Evolutionary conservation across 2,329 filamentous ascomycete species (phyloP).

Genomic region (Aspergillus japonicus): DNA sequence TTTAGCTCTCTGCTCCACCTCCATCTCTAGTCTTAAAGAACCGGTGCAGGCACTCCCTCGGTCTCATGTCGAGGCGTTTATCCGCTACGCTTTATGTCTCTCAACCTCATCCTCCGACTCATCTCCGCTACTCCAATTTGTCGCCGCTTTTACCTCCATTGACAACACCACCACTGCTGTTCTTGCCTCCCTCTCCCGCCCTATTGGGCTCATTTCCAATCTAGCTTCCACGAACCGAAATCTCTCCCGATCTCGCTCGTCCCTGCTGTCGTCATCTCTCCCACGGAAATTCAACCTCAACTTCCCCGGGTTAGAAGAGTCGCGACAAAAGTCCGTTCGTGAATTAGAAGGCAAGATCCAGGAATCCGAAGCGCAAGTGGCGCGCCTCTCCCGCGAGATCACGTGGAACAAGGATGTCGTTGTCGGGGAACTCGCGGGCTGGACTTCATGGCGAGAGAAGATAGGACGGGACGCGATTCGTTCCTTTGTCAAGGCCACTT

Average conservation of each 20-base stretch:
- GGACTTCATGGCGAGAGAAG: slow-evolving; percentile 84
- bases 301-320: slow-evolving; percentile 69
- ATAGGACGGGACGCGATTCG: slow-evolving; percentile 72
- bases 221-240: slow-evolving; percentile 73
- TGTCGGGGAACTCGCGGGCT: slow-evolving; percentile 84
- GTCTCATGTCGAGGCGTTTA: slow-evolving; percentile 67
- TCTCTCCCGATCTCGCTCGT: slow-evolving; percentile 74
- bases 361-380: slow-evolving; percentile 67
- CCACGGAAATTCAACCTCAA: slow-evolving; percentile 49
- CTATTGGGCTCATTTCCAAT: slow-evolving; percentile 71
- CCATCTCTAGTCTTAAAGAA: slow-evolving; percentile 51
- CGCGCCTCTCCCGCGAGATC: slow-evolving; percentile 75
- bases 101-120: slow-evolving; percentile 62
- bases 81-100: slow-evolving; percentile 67
- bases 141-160: slow-evolving; percentile 74
- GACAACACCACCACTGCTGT: slow-evolving; percentile 82
- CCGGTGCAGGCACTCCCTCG: slow-evolving; percentile 64
- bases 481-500: slow-evolving; percentile 72
- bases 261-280: slow-evolving; percentile 61
- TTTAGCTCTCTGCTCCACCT: slow-evolving; percentile 42
- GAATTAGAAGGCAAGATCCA: slow-evolving; percentile 80
- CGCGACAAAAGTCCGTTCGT: slow-evolving; percentile 74
- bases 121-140: slow-evolving; percentile 70
- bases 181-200: slow-evolving; percentile 73
- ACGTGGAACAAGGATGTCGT: slow-evolving; percentile 92